Conservation (phyloP, 2,329 filamentous ascomycete genomes). For the Nothopassalora personata region DNA sequence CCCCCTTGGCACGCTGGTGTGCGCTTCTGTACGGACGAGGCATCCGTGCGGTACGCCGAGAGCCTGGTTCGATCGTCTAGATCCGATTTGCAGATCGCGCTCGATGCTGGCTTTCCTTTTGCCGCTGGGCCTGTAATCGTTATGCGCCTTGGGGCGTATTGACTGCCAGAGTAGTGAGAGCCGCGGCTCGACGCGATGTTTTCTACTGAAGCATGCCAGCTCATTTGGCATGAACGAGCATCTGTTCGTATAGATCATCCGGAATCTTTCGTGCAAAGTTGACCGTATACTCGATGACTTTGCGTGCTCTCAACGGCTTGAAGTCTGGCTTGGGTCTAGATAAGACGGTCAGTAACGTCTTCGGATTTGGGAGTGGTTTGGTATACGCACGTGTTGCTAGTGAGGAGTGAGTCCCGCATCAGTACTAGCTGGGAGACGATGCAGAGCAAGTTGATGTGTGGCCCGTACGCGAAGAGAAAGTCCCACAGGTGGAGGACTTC, state of each 20-base stretch:
- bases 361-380: background rate
- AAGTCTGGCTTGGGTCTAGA: slow-evolving; percentile 67
- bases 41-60: background rate
- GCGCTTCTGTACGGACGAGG: background rate
- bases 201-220: background rate
- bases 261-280: slow-evolving; percentile 86
- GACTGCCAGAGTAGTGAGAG: too few species aligned
- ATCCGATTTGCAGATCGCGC: background rate
- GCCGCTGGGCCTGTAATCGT: background rate
- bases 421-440: slow-evolving; percentile 93
- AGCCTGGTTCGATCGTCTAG: background rate
- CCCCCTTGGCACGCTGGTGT: background rate
- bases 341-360: background rate
- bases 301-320: slow-evolving; percentile 30
- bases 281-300: slow-evolving; percentile 59
- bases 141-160: too few species aligned
- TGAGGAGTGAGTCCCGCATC: slow-evolving; percentile 76
- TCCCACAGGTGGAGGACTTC: slow-evolving; percentile 95
- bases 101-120: background rate
- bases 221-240: slow-evolving; percentile 79
- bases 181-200: too few species aligned
- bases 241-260: slow-evolving; percentile 81
- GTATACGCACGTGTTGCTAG: slow-evolving; percentile 66
- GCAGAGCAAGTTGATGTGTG: slow-evolving; percentile 90
- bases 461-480: slow-evolving; percentile 91